These are phyloP conservation scores for Lathyrus aphaca DNA, from an alignment of 306 rosid genomes.

Conservation along the genomic window DNA sequence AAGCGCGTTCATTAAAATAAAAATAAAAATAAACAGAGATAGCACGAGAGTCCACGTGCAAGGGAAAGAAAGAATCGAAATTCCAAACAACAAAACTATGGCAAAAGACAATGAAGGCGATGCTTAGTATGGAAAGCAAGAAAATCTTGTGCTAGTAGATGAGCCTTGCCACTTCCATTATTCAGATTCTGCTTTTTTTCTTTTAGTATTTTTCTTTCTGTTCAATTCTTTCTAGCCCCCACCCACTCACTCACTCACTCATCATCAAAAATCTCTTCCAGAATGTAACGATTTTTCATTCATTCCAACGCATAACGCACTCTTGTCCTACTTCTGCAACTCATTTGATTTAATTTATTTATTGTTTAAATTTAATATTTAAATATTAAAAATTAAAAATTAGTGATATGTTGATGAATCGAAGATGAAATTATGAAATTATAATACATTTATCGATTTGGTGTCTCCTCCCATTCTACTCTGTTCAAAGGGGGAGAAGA, in stretches of 20 bases:
- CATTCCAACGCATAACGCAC: conserved; percentile 4
- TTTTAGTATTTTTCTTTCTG: conserved; percentile 12
- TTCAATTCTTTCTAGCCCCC: background rate
- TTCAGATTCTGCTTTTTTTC: background rate
- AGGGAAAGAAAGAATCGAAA: background rate
- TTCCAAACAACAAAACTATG: background rate
- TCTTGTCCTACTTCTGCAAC: background rate
- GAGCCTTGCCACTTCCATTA: background rate
- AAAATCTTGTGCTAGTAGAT: conserved; percentile 17
- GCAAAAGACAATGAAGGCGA: background rate
- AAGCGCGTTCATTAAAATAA: background rate
- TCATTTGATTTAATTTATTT: background rate
- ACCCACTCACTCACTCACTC: conserved; percentile 7
- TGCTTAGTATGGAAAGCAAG: conserved; percentile 1
- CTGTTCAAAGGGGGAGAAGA: background rate
- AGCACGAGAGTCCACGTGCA: conserved; percentile 34
- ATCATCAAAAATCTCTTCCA: background rate
- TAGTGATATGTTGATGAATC: background rate
- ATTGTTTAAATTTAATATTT: background rate
- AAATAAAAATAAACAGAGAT: background rate
- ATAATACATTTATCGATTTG: background rate
- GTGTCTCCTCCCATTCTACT: conserved; percentile 10
- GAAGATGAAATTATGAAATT: background rate
- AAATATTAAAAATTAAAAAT: background rate
- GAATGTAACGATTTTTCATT: conserved; percentile 9